Base-by-base conservation (phyloP, 371 early-diverging fungal species). In the Zychaea mexicana region DNA sequence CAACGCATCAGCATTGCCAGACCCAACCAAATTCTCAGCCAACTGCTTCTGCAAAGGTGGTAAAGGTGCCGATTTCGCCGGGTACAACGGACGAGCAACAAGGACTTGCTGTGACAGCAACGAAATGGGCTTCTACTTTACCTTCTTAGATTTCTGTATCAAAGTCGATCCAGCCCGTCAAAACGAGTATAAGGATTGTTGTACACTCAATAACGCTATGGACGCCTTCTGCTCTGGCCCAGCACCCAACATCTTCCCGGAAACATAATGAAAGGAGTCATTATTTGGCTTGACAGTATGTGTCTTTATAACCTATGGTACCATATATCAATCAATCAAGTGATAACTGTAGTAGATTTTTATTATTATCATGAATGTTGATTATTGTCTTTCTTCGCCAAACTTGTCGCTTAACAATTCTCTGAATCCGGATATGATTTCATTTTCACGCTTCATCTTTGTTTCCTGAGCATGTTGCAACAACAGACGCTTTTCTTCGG, bases 341-440 rank as follows among this genome's bases (percentile, higher is more conserved):
- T n/a, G n/a, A n/a, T n/a, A n/a, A n/a, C n/a, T n/a, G n/a, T n/a
- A n/a, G n/a, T n/a, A n/a, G n/a, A n/a, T n/a, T n/a, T n/a, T n/a
- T n/a, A n/a, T n/a, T n/a, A n/a, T n/a, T 19, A 6, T 45, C 45
- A 12, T 45, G 4, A 4, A 45, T n/a, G 7, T 17, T 10, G 6
- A 12, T 45, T 45, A 45, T 24, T 49, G n/a, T 49, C 24, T n/a
- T 4, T 49, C 49, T 49, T 49, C 24, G n/a, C 49, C 77, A 30
- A 74, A 75, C 36, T 78, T 81, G 24, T 77, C 74, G 57, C 66
- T 66, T 15, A 90, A 61, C 45, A 93, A 82, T 46, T 93, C 93
- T 60, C 90, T 82, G 67, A 92, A 90, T 54, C 89, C 90, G 38
- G 92, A 88, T 60, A 96, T 94, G 58, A 96, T 92, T 69, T 95